Conservation (phyloP, 768 basidiomycete genomes). For the Daedaleopsis nitida region DNA sequence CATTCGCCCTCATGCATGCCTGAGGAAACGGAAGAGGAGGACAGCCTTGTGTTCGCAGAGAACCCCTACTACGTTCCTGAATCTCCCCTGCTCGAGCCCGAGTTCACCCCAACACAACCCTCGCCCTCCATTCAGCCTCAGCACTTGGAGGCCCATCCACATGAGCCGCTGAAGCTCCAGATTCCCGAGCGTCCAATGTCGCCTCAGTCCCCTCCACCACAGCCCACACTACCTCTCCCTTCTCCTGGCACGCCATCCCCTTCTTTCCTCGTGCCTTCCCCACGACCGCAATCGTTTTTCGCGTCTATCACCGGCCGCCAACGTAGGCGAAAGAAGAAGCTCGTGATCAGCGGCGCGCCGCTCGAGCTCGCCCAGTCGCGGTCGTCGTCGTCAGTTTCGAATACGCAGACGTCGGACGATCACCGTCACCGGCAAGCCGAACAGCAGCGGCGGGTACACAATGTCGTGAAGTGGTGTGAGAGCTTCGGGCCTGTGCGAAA, state of each 20-base stretch:
- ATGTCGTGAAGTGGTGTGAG: conserved; percentile 29
- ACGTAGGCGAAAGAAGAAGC: conserved; percentile 27
- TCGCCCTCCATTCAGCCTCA: conserved; percentile 2
- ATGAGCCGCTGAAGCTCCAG: conserved; percentile 5
- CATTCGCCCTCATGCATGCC: conserved; percentile 20
- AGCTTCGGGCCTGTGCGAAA: conserved; percentile 27
- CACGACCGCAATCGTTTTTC: conserved; percentile 24
- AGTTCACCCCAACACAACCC: neutral
- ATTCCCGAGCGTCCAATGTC: conserved; percentile 20
- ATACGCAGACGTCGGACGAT: conserved; percentile 6
- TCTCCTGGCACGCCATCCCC: conserved; percentile 28
- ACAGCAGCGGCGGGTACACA: conserved; percentile 21
- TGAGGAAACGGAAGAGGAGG: conserved; percentile 2
- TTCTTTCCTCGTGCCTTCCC: conserved; percentile 26
- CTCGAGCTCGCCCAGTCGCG: conserved; percentile 7
- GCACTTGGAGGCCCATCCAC: neutral
- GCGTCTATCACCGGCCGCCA: conserved; percentile 19
- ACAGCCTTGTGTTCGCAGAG: conserved; percentile 12
- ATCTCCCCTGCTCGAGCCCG: conserved; percentile 13
- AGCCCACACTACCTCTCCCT: conserved; percentile 29
- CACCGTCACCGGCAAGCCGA: conserved; percentile 12
- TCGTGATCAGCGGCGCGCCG: conserved; percentile 25
- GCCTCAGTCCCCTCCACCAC: conserved; percentile 21
- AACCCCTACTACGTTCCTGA: conserved; percentile 14
- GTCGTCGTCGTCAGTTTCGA: conserved; percentile 2